phyloP scores from a whole-genome alignment of 805 yeast species.

The Yamadazyma nakazawae region DNA sequence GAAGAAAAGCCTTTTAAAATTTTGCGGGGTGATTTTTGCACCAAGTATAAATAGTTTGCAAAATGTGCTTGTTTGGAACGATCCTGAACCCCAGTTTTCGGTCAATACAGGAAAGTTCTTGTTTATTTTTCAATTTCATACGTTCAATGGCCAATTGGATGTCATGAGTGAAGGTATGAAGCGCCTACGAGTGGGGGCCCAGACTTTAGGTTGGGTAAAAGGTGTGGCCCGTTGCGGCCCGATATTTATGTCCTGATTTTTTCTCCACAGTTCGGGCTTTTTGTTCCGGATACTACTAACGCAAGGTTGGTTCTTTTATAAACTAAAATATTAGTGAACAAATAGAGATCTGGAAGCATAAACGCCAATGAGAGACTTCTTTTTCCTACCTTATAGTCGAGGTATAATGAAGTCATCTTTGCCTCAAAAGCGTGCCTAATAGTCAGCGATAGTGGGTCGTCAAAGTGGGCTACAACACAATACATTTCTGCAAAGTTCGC shows the following conservation, averaged over 20 bases:
- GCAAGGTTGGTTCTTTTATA: no score
- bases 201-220: background rate
- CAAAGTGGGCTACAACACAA: no score
- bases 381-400: no score
- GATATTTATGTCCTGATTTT: background rate
- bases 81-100: background rate
- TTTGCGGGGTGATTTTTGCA: background rate
- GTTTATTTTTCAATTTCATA: no score
- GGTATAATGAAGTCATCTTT: no score
- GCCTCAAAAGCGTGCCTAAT: no score
- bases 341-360: no score
- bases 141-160: background rate
- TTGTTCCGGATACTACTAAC: background rate
- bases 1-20: conserved; percentile 2
- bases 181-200: background rate
- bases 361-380: no score
- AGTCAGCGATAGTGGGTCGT: no score
- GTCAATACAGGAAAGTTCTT: background rate
- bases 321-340: no score
- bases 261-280: background rate
- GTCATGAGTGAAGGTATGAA: background rate
- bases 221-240: background rate
- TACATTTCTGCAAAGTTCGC: no score
- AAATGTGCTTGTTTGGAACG: background rate
- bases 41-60: background rate